Conservation (phyloP, 2,329 filamentous ascomycete genomes). For the Apiospora aurea region DNA sequence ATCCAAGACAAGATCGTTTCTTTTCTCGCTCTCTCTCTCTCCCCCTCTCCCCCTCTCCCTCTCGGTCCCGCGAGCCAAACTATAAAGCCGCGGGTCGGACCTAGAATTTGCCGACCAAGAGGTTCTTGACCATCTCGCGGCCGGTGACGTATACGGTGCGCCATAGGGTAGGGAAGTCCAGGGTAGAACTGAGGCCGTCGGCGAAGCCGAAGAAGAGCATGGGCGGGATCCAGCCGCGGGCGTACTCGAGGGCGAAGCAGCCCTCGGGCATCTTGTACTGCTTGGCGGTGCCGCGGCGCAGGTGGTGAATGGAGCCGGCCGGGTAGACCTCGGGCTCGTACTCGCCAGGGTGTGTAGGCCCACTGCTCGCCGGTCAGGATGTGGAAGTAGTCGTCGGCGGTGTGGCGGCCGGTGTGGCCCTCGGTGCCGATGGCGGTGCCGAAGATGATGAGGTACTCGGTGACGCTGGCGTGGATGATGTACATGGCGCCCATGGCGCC, state of each 20-base stretch:
- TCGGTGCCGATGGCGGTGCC: constrained; percentile 85
- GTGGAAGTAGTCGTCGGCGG: constrained; percentile 93
- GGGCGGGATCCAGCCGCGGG: constrained; percentile 87
- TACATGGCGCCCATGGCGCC: constrained; percentile 94
- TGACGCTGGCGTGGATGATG: constrained; percentile 85
- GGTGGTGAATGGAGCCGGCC: constrained; percentile 73
- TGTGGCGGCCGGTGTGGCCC: constrained; percentile 87
- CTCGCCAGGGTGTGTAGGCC: constrained; percentile 73
- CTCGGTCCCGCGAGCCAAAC: neutral
- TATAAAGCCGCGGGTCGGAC: neutral
- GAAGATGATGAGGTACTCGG: constrained; percentile 91
- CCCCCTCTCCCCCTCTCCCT: neutral
- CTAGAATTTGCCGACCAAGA: constrained; percentile 75
- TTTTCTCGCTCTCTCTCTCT: neutral
- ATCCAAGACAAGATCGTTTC: neutral
- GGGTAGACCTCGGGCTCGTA: constrained; percentile 75
- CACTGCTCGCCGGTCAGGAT: constrained; percentile 81
- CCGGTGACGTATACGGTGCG: constrained; percentile 77
- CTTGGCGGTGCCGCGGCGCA: constrained; percentile 74
- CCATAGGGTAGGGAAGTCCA: constrained; percentile 88
- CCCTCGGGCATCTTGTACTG: constrained; percentile 82
- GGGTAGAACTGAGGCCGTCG: constrained; percentile 79
- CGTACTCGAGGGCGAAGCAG: constrained; percentile 86
- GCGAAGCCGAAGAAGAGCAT: constrained; percentile 93
- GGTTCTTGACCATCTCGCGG: constrained; percentile 76